Evolutionary conservation across 1,139 yeast species (phyloP), one percentile per base, ranked within the genome.

Genomic region (Magnusiomyces tetraspermus): DNA sequence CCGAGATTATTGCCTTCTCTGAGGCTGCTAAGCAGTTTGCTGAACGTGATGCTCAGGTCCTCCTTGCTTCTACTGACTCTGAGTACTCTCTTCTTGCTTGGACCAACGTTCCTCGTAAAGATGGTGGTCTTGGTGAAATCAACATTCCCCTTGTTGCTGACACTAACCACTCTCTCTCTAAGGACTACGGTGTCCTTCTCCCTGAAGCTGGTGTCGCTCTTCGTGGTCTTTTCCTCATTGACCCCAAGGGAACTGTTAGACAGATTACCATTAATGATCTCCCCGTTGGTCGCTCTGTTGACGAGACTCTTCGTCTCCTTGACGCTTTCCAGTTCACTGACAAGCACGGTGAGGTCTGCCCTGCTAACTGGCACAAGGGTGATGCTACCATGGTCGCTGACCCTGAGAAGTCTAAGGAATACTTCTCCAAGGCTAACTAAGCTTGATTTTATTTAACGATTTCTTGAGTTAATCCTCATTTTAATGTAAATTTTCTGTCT

Each of bases 311-410:
- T 71, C 89, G 98, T 85, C 83, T 92, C 72, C 82, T 92, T 62
- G 97, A 92, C 71, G 97, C 97, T 66, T 90, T 92, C 96, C 95
- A 90, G 79, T 89, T 92, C 89, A 85, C 96, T 68, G 96, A 90
- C 74, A 85, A 87, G 80, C 77, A 90, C 81, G 96, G 97, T 76
- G 96, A 92, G 76, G 97, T 92, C 63, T 87, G 96, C 77, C 97
- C 97, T 54, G 97, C 97, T 72, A 90, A 89, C 94, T 92, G 98
- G 97, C 86, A 87, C 66, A 90, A 94, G 76, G 97, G 97, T 77
- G 73, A 88, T 59, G 95, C 86, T 68, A 86, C 96, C 75, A 90
- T 90, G 78, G 84, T 85, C 75, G 92, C 96, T 67, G 85, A 79
- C 65, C 92, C 88, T 64, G 78, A 73, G 54, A 81, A 78, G 66